Base-by-base conservation (phyloP, 345 rosid species). In the Hibiscus mutabilis region DNA sequence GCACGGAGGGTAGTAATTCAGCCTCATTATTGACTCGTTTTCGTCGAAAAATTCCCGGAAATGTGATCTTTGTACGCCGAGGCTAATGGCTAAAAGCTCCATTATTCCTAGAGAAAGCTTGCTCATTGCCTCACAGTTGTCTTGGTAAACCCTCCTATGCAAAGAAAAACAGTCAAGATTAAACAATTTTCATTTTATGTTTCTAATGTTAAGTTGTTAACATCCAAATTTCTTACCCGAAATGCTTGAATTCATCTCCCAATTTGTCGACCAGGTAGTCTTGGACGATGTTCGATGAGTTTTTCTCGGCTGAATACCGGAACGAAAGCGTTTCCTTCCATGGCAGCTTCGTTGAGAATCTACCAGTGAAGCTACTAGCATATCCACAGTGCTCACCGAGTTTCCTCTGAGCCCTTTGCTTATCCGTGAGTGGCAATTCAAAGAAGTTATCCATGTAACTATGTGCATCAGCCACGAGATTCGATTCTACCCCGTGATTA, bases 291-390 rank as follows among this genome's bases (percentile, higher is more conserved):
- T 52, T 52, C 3, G 57, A 52, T 6, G 57, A 52, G 21, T 52
- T n/a, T 18, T 52, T 52, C 21, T 52, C 57, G 18, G 57, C 88
- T 0, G 85, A 84, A 72, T 78, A 86, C 24, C 83, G 69, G 68
- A 93, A 88, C 61, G 98, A 93, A 19, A 93, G 89, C 0, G 97
- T 93, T 78, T 93, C 98, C 75, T 93, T 93, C 97, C 98, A 93
- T 0, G 98, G 98, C 16, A 93, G 92, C 76, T 89, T 91, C 25
- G 91, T 83, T 35, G 90, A 84, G 74, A 93, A 93, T 69, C 98
- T 85, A 2, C 97, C 91, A 15, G 98, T 91, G 87, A 93, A 93
- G 77, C 97, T 93, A 76, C 97, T 91, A 5, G 98, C 98, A 53
- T 93, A 93, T 37, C 98, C 98, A 62, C 89, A 84, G 68, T 79